These are phyloP conservation scores for Sporobolomyces phaffii DNA, from an alignment of 768 basidiomycete genomes.

Conservation along the genomic window DNA sequence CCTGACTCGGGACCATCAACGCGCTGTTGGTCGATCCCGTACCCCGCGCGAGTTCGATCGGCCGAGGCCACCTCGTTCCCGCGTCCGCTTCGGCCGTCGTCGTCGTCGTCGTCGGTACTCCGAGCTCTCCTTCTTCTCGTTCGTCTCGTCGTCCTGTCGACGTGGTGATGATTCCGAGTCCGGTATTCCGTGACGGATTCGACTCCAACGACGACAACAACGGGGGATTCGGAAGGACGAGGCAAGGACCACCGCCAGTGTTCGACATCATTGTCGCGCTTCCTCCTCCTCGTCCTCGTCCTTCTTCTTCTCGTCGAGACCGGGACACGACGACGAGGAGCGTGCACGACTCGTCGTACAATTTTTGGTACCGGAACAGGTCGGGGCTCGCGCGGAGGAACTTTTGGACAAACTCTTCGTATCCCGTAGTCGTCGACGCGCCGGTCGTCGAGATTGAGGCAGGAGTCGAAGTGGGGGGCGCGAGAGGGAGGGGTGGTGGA, in stretches of 20 bases:
- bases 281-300: not conserved
- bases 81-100: not conserved
- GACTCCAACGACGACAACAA: not conserved
- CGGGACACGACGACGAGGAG: not conserved
- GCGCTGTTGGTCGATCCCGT: not conserved
- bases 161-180: no score
- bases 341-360: conserved; percentile 17
- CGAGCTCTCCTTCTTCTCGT: not conserved
- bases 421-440: not conserved
- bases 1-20: conserved; percentile 20
- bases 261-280: not conserved
- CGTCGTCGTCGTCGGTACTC: not conserved
- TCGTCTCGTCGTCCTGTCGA: no score
- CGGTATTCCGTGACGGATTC: no score
- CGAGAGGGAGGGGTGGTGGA: not conserved
- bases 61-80: conserved; percentile 3
- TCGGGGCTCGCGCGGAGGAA: conserved; percentile 28
- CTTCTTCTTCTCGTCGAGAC: not conserved
- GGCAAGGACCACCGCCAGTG: not conserved
- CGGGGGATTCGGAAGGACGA: not conserved
- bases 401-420: conserved; percentile 15
- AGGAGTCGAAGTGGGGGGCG: not conserved
- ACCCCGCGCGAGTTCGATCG: conserved; percentile 20
- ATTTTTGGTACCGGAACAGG: conserved; percentile 27
- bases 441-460: not conserved